phyloP scores from a whole-genome alignment of 73 alveolate species.

The Strombidium stylifer region DNA sequence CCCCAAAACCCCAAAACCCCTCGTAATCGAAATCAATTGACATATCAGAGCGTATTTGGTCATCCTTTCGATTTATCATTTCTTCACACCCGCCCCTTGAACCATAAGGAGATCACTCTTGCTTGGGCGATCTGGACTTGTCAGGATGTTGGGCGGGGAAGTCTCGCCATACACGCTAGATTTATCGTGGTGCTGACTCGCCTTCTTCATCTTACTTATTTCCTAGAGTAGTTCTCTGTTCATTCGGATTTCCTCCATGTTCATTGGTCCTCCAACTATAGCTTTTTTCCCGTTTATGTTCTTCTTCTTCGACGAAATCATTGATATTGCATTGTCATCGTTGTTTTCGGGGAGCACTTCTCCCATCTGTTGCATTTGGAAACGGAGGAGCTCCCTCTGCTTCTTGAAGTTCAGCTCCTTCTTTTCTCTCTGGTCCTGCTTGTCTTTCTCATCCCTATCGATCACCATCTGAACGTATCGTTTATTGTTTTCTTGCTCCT shows the following conservation, averaged over 20 bases:
- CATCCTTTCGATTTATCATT: no score
- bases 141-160: neutral
- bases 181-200: no score
- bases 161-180: no score
- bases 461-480: constrained; percentile 11
- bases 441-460: constrained; percentile 5
- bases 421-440: neutral
- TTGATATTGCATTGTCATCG: no score
- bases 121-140: no score
- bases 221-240: constrained; percentile 12
- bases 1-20: no score
- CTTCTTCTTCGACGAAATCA: neutral
- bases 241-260: constrained; percentile 14
- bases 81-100: no score
- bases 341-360: no score
- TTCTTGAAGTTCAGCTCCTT: neutral
- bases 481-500: constrained; percentile 6
- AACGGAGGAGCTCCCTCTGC: neutral
- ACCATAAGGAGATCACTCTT: no score
- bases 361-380: constrained; percentile 4
- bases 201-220: constrained; percentile 15
- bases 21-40: no score
- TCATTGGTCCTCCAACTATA: constrained; percentile 26
- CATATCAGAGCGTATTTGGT: no score
- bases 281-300: constrained; percentile 10